phyloP scores from a whole-genome alignment of 345 rosid species.

The Durio zibethinus region DNA sequence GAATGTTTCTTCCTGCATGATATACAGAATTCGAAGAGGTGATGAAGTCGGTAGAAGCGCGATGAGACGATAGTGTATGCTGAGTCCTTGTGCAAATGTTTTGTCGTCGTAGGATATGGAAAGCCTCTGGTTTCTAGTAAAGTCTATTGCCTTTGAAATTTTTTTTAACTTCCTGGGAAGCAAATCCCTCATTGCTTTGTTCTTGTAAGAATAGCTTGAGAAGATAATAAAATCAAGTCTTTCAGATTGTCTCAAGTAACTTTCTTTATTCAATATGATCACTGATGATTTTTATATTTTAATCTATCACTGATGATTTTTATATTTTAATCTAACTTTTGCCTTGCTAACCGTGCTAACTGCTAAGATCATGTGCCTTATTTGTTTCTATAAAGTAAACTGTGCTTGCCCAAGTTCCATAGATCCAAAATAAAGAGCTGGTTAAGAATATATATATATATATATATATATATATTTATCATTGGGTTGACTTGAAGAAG shows the following conservation, averaged over 20 bases:
- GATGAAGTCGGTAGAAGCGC: slow-evolving; percentile 37
- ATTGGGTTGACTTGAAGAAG: neutral
- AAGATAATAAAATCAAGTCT: slow-evolving; percentile 14
- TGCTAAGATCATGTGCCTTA: too few species aligned
- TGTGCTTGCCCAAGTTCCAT: neutral
- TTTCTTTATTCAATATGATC: neutral
- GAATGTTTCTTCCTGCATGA: slow-evolving; percentile 9
- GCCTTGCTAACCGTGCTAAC: neutral
- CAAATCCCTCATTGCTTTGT: slow-evolving; percentile 33
- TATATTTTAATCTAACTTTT: neutral
- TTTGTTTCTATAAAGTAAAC: too few species aligned
- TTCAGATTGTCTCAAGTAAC: slow-evolving; percentile 1
- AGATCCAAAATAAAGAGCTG: neutral
- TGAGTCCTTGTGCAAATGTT: slow-evolving; percentile 60
- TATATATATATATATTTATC: neutral
- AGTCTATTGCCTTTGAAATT: slow-evolving; percentile 5
- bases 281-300: neutral
- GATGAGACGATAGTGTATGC: slow-evolving; percentile 42
- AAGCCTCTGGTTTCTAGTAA: slow-evolving; percentile 48
- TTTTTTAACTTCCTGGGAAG: slow-evolving; percentile 18
- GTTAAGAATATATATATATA: too few species aligned
- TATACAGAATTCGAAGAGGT: slow-evolving; percentile 17
- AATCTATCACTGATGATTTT: neutral
- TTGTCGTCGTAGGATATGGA: slow-evolving; percentile 24
- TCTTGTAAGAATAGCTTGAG: slow-evolving; percentile 24